Evolutionary conservation across 108 stramenopile genomes (phyloP).

Genomic region (Skeletonema costatum): DNA sequence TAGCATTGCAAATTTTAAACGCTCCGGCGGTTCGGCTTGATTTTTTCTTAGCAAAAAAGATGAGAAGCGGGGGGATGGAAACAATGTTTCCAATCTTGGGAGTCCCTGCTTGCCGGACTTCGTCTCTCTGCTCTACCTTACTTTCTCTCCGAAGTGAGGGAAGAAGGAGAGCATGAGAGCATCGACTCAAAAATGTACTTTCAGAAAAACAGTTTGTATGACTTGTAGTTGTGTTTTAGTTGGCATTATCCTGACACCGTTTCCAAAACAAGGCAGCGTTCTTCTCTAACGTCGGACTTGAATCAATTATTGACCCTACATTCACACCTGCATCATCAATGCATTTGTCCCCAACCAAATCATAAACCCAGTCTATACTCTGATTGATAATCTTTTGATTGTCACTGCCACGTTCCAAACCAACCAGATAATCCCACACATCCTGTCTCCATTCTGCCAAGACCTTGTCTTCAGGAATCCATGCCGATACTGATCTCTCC

Average conservation of each 20-base stretch:
- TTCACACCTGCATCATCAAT: slow-evolving; percentile 39
- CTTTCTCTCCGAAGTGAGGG: too few relatives aligned
- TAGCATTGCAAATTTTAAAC: too few relatives aligned
- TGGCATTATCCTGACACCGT: slow-evolving; percentile 25
- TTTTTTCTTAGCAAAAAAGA: too few relatives aligned
- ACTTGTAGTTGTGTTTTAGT: neutral
- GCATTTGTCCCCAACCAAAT: slow-evolving; percentile 49
- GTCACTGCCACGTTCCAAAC: slow-evolving; percentile 31
- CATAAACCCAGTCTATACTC: slow-evolving; percentile 47
- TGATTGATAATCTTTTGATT: slow-evolving; percentile 37
- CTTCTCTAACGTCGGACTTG: slow-evolving; percentile 46
- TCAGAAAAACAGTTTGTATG: too few relatives aligned
- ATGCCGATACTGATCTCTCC: slow-evolving; percentile 38
- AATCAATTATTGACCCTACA: slow-evolving; percentile 37
- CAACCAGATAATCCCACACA: slow-evolving; percentile 42
- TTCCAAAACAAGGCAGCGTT: slow-evolving; percentile 38
- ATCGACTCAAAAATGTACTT: too few relatives aligned
- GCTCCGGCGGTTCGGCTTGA: too few relatives aligned
- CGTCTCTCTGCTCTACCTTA: too few relatives aligned
- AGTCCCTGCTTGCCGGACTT: too few relatives aligned
- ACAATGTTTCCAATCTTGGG: too few relatives aligned
- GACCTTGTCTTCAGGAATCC: slow-evolving; percentile 42
- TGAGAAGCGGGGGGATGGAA: too few relatives aligned
- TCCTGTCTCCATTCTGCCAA: slow-evolving; percentile 46
- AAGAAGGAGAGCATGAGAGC: too few relatives aligned